Evolutionary conservation across 345 rosid species (phyloP), one percentile per base, ranked within the genome.

Genomic region (Corchorus capsularis): DNA sequence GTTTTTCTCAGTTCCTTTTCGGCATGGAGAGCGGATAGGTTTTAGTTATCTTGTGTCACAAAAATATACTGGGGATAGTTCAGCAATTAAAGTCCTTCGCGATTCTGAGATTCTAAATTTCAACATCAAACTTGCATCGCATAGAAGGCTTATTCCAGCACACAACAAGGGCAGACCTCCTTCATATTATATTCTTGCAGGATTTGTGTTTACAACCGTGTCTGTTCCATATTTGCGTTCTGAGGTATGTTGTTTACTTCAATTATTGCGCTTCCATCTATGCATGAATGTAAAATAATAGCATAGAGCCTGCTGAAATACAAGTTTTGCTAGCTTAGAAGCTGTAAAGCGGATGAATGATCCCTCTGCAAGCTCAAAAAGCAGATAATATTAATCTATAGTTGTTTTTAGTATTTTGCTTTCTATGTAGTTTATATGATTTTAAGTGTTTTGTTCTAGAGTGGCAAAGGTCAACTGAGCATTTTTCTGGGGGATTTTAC

Each of bases 21-120:
- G 91, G 79, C 91, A 87, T 80, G 94, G 94, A 46, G 94, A 91
- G 80, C 90, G 94, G 69, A 89, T 89, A 60, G 87, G 94, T 69
- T 89, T 89, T 81, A 89, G 94, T 78, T 89, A 89, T 77, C 92
- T 91, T 47, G 86, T 91, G 37, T 85, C 94, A 34, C 94, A 91
- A 68, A 89, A 91, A 63, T 91, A 91, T 76, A 74, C 88, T 22
- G 92, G 91, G 60, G 92, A 91, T 72, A 83, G 69, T 69, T 91
- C 92, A 35, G 39, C 73, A 4, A 83, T 91, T 27, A 84, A 86
- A 83, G 91, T 91, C 68, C 88, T 91, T 16, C 89, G 94, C 8
- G 72, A 84, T 75, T 86, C 91, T 39, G 71, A 83, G 78, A 83
- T 79, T 72, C 82, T 87, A 54, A 84, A 87, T 64, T 91, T 87